Evolutionary conservation across 2,329 filamentous ascomycete genomes (phyloP), one percentile per base, ranked within the genome.

Genomic region (Clarireedia sp.): DNA sequence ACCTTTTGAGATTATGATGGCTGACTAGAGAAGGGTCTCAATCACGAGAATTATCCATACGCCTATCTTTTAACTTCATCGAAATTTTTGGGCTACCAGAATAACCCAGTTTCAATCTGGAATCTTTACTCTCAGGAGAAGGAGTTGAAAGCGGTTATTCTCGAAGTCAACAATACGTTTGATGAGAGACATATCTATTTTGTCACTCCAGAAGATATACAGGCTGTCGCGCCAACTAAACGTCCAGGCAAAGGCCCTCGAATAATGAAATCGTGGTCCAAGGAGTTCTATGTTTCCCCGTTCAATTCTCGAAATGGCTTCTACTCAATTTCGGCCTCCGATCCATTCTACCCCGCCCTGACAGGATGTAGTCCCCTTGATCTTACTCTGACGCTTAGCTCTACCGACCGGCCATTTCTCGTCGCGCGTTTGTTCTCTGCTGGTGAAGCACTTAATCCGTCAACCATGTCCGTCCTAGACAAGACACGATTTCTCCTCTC

Each of bases 81-180:
- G 5, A 77, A 78, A 29, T 85, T 89, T 58, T 67, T 88, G 5
- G 83, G 84, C 3, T 87, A 87, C 65, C 79, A 81, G 21, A 89
- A 88, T 70, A 90, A 89, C 62, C 86, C 86, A 0, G 83, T 87
- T 2, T 90, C 86, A 0, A 87, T 90, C 63, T 91, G 87, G 85
- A 89, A 90, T 61, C 76, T 91, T 2, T 90, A 91, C 66, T 78
- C 82, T 12, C 61, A 70, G 0, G 69, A 79, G 8, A 77, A 78
- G 56, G 69, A 76, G 5, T 73, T 90, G 14, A 77, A 74, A 23
- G 82, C 82, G 54, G 82, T 89, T 70, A 75, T 91, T 1, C 66
- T 88, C 1, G 87, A 91, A 67, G 84, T 90, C 46, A 89, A 88
- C 69, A 90, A 90, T 63, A 88, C 85, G 0, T 90, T 89, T 64